Percentiles rank a stretch among this genome's conserved stretches.
These are phyloP conservation scores for Fomitopsis pinicola DNA, from an alignment of 1,284 basidiomycete genomes.

Conservation along the genomic window DNA sequence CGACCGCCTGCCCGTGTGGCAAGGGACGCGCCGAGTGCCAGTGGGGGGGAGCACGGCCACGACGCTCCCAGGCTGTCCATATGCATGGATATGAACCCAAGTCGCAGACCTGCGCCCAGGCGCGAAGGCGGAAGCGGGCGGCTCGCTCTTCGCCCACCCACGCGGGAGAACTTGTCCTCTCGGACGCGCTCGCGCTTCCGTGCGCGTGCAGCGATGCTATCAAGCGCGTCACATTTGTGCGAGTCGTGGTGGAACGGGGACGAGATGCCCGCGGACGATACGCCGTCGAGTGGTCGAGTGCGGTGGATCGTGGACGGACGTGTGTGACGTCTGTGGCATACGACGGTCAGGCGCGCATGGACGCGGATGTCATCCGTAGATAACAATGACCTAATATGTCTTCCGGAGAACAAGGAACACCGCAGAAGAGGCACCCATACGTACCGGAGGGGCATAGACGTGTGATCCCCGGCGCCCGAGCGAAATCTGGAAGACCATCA, in stretches of 20 bases:
- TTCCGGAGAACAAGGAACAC: neutral
- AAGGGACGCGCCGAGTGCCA: too few relatives aligned
- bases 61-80: neutral
- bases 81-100: too few relatives aligned
- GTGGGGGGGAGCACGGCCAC: neutral
- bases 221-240: neutral
- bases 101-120: neutral
- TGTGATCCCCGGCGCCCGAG: neutral
- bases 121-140: neutral
- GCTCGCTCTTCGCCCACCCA: neutral
- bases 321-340: neutral
- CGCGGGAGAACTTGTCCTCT: neutral
- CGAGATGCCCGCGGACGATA: neutral
- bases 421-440: neutral
- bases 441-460: neutral
- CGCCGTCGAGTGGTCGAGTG: neutral
- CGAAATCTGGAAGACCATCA: neutral
- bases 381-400: too few relatives aligned
- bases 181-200: neutral
- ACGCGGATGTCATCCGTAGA: too few relatives aligned
- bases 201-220: neutral
- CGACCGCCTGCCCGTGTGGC: too few relatives aligned
- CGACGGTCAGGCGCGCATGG: neutral
- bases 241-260: neutral
- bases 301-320: neutral